Conservation (phyloP, 2,329 filamentous ascomycete genomes). For the Pseudogymnoascus sp. region DNA sequence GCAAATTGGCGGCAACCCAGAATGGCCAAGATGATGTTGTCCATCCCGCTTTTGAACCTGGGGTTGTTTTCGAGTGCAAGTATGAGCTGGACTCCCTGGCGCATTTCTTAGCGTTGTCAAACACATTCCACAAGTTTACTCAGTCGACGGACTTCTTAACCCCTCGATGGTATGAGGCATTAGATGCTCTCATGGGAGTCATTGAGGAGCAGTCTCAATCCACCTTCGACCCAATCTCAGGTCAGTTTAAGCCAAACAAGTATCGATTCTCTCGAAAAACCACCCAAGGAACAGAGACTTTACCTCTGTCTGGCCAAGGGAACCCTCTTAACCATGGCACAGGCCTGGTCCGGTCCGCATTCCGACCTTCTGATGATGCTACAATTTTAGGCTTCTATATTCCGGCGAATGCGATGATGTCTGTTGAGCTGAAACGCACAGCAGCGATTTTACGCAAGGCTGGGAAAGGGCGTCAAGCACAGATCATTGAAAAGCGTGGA, state of each 20-base stretch:
- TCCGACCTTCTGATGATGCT: conserved; percentile 90
- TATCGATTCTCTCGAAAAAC: conserved; percentile 87
- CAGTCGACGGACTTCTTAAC: conserved; percentile 72
- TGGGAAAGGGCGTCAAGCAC: conserved; percentile 44
- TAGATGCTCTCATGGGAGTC: conserved; percentile 67
- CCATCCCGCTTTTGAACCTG: conserved; percentile 78
- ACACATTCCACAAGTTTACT: conserved; percentile 79
- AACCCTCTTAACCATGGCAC: conserved; percentile 84
- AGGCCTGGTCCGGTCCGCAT: conserved; percentile 81
- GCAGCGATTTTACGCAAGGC: conserved; percentile 59
- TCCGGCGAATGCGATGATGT: conserved; percentile 93
- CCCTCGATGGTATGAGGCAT: conserved; percentile 67
- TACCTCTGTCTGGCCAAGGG: conserved; percentile 74
- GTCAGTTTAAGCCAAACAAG: conserved; percentile 59
- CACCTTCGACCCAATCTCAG: conserved; percentile 68
- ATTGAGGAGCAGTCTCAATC: conserved; percentile 71
- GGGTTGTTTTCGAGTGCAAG: conserved; percentile 93
- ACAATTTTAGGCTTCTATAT: conserved; percentile 93
- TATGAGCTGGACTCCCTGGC: conserved; percentile 96
- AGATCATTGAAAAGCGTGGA: conserved; percentile 51
- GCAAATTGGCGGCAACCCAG: conserved; percentile 60
- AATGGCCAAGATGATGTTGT: conserved; percentile 81
- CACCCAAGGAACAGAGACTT: conserved; percentile 78
- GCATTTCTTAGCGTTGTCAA: conserved; percentile 77
- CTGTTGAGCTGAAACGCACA: conserved; percentile 73